Evolutionary conservation across 2,329 filamentous ascomycete genomes (phyloP).

Genomic region (Penicillium sp.): DNA sequence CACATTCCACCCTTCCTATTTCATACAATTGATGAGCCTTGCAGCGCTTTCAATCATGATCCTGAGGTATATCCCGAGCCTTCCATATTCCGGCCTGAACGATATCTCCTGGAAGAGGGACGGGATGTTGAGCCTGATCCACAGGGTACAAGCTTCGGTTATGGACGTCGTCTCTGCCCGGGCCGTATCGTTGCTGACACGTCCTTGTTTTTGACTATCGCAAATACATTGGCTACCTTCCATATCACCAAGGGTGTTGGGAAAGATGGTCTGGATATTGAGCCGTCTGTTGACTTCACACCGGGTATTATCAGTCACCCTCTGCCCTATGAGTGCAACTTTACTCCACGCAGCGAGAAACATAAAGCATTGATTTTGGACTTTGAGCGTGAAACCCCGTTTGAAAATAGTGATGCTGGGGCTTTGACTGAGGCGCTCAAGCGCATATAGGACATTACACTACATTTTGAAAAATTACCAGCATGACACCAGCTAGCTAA

Average conservation of each 20-base stretch:
- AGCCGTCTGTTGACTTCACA: constrained; percentile 36
- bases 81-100: constrained; percentile 44
- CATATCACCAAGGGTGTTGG: constrained; percentile 37
- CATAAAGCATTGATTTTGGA: neutral
- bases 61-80: constrained; percentile 37
- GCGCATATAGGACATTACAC: neutral
- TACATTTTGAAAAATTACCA: too few relatives aligned
- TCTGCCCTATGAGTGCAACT: neutral
- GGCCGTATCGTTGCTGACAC: constrained; percentile 44
- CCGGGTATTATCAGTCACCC: constrained; percentile 36
- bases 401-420: neutral
- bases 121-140: constrained; percentile 37
- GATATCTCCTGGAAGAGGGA: constrained; percentile 35
- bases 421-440: neutral
- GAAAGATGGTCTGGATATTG: constrained; percentile 40
- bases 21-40: neutral
- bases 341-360: neutral
- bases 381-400: neutral
- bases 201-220: constrained; percentile 43
- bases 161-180: constrained; percentile 45
- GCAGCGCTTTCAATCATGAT: constrained; percentile 41
- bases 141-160: constrained; percentile 35
- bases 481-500: too few relatives aligned
- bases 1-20: neutral
- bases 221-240: constrained; percentile 50